phyloP scores from a whole-genome alignment of 805 yeast genomes.

The Nakazawaea sp. region DNA sequence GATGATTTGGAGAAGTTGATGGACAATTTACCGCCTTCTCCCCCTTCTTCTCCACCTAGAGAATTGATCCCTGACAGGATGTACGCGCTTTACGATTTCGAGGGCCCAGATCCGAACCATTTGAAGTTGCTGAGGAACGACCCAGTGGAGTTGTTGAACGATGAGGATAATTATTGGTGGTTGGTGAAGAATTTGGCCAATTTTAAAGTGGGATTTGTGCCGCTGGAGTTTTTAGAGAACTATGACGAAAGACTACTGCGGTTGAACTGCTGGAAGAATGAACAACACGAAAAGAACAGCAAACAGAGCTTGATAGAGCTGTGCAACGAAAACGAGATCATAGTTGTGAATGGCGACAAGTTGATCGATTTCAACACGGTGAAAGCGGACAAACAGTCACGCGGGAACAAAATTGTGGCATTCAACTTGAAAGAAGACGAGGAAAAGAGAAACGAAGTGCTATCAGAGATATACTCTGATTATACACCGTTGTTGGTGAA shows the following conservation, averaged over 20 bases:
- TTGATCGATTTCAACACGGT: slow-evolving; percentile 10
- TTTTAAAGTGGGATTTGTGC: slow-evolving; percentile 85
- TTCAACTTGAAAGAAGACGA: slow-evolving; percentile 22
- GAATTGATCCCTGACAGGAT: slow-evolving; percentile 78
- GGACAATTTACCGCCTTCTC: slow-evolving; percentile 42
- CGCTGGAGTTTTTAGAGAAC: slow-evolving; percentile 92
- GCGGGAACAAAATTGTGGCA: slow-evolving; percentile 21
- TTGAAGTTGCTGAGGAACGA: slow-evolving; percentile 75
- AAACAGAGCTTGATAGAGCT: slow-evolving; percentile 6
- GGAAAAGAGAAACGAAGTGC: slow-evolving; percentile 31
- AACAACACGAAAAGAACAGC: slow-evolving; percentile 44
- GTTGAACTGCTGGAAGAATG: slow-evolving; percentile 87
- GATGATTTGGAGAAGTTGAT: slow-evolving; percentile 36
- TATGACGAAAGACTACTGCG: slow-evolving; percentile 88
- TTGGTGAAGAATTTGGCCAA: slow-evolving; percentile 47
- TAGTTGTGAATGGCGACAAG: slow-evolving; percentile 8
- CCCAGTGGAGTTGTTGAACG: slow-evolving; percentile 75
- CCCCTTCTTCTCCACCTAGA: slow-evolving; percentile 73
- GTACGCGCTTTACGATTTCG: slow-evolving; percentile 82
- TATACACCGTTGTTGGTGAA: slow-evolving; percentile 19
- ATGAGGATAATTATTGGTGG: slow-evolving; percentile 97
- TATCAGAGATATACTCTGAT: slow-evolving; percentile 31
- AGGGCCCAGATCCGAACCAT: slow-evolving; percentile 91
- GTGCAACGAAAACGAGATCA: not conserved
- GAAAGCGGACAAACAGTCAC: not conserved